Percentiles rank a stretch among this genome's conserved stretches.
Conservation (phyloP, 345 rosid species). For the Brassica rapa region DNA sequence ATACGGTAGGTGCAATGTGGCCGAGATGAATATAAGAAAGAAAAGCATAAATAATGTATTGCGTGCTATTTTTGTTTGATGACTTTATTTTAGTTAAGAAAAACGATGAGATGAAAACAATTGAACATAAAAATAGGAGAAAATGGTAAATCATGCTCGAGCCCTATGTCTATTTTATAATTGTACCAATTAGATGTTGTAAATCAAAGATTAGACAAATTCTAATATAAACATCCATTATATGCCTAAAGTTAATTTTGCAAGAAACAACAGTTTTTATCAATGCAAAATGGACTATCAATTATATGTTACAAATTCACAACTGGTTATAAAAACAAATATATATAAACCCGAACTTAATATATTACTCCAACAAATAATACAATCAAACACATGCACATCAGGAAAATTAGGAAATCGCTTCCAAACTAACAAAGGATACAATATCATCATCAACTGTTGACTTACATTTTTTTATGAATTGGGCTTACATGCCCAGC, state of each 20-base stretch:
- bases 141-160: neutral
- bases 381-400: neutral
- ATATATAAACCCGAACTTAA: neutral
- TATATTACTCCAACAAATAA: neutral
- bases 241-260: neutral
- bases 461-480: neutral
- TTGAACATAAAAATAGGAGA: neutral
- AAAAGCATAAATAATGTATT: too few species aligned
- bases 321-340: neutral
- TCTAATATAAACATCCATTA: neutral
- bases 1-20: too few species aligned
- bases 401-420: neutral
- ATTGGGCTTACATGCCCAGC: neutral
- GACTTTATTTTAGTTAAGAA: neutral
- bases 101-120: neutral
- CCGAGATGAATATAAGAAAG: too few species aligned
- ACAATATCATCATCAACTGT: neutral
- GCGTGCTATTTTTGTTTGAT: neutral
- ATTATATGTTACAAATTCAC: neutral
- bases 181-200: neutral
- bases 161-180: neutral
- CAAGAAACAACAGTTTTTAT: neutral
- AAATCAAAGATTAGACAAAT: neutral
- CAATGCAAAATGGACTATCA: neutral
- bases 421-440: neutral